These are phyloP conservation scores for Moringa oleifera DNA, from an alignment of 345 rosid genomes.

Conservation along the genomic window DNA sequence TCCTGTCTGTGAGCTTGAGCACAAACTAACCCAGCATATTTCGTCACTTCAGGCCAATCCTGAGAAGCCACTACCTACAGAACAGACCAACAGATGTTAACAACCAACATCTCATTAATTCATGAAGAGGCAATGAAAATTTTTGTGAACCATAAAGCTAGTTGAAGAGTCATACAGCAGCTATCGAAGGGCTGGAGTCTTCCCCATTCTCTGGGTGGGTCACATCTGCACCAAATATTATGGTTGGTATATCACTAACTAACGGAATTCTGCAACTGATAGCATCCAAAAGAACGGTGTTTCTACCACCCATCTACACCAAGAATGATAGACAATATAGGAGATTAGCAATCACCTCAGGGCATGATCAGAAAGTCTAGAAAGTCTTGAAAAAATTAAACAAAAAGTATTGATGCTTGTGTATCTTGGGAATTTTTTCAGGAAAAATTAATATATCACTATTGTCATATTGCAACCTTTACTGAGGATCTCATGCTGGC, in stretches of 20 bases:
- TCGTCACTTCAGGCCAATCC: conserved; percentile 99
- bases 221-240: conserved; percentile 98
- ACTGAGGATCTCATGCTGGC: no score
- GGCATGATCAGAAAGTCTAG: no score
- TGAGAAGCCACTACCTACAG: conserved; percentile 96
- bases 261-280: conserved; percentile 94
- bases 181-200: conserved; percentile 97
- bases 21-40: conserved; percentile 95
- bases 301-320: conserved; percentile 97
- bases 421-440: no score
- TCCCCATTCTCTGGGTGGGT: conserved; percentile 99
- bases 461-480: no score
- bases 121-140: background rate
- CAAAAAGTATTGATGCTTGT: background rate
- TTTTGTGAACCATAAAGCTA: background rate
- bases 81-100: conserved; percentile 17
- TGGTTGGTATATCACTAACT: conserved; percentile 97
- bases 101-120: background rate
- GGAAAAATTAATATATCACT: no score
- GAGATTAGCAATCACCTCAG: conserved; percentile 3
- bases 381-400: no score
- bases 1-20: conserved; percentile 99
- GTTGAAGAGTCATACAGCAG: conserved; percentile 52
- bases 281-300: conserved; percentile 95
- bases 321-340: conserved; percentile 1